phyloP scores from a whole-genome alignment of 352 stramenopile genomes.

The Phytophthora boehmeriae region DNA sequence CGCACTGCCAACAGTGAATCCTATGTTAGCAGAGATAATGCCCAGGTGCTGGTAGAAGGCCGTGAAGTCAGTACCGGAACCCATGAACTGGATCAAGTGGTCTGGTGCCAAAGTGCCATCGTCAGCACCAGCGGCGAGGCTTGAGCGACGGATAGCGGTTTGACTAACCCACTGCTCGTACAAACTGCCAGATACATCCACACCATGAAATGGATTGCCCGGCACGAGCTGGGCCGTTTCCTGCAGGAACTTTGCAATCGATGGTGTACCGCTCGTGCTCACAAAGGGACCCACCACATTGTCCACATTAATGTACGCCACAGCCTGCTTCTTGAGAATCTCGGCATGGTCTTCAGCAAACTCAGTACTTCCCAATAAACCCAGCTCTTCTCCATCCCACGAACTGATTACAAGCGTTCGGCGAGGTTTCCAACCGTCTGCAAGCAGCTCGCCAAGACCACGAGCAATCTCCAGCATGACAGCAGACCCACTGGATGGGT shows the following conservation, averaged over 20 bases:
- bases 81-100: conserved; percentile 57
- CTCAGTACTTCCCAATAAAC: conserved; percentile 72
- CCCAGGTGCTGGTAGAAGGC: conserved; percentile 86
- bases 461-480: conserved; percentile 75
- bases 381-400: conserved; percentile 82
- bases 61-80: conserved; percentile 75
- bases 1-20: conserved; percentile 37
- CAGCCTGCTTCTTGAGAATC: conserved; percentile 50
- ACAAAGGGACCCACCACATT: conserved; percentile 53
- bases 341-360: conserved; percentile 59
- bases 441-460: conserved; percentile 50
- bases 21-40: conserved; percentile 78
- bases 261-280: conserved; percentile 46
- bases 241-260: conserved; percentile 57
- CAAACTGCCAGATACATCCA: conserved; percentile 21
- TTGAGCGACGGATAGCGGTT: conserved; percentile 1
- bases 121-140: conserved; percentile 31
- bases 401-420: conserved; percentile 71
- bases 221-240: conserved; percentile 49
- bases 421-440: conserved; percentile 52
- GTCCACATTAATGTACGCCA: conserved; percentile 83
- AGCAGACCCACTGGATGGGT: conserved; percentile 77
- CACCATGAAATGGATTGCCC: conserved; percentile 32
- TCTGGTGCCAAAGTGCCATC: conserved; percentile 42
- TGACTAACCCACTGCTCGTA: conserved; percentile 43